These are phyloP conservation scores for Pichia sporocuriosa DNA, from an alignment of 805 yeast genomes.

Conservation along the genomic window DNA sequence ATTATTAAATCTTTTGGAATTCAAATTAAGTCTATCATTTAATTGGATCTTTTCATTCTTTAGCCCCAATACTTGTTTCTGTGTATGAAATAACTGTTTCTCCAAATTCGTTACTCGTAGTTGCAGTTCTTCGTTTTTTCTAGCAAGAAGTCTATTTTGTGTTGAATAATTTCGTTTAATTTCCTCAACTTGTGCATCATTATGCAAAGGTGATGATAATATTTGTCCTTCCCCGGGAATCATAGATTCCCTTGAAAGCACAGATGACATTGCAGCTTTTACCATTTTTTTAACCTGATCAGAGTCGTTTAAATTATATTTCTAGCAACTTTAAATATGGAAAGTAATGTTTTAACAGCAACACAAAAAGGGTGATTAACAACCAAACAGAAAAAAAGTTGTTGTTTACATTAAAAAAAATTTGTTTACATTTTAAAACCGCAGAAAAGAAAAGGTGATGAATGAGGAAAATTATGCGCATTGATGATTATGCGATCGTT, in stretches of 20 bases:
- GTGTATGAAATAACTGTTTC: conserved; percentile 29
- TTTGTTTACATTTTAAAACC: neutral
- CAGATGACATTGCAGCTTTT: neutral
- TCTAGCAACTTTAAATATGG: no score
- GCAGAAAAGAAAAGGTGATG: no score
- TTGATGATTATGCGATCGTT: no score
- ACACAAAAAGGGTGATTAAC: no score
- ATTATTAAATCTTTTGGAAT: conserved; percentile 10
- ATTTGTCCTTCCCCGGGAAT: neutral
- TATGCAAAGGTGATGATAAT: conserved; percentile 3
- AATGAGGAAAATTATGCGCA: no score
- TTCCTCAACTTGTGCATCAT: conserved; percentile 10
- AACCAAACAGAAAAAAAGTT: no score
- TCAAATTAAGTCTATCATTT: conserved; percentile 10
- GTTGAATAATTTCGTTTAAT: conserved; percentile 26
- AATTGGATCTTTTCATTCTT: conserved; percentile 19
- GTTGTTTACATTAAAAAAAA: neutral
- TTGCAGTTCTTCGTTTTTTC: conserved; percentile 47
- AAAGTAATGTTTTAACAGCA: no score
- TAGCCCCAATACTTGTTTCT: conserved; percentile 24
- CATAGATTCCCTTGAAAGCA: conserved; percentile 1
- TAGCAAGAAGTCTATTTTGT: conserved; percentile 59
- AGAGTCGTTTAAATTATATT: no score
- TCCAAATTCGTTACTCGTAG: conserved; percentile 48
- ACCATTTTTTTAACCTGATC: no score